phyloP scores from a whole-genome alignment of 1,139 yeast genomes.

The Groenewaldozyma auringiensis region DNA sequence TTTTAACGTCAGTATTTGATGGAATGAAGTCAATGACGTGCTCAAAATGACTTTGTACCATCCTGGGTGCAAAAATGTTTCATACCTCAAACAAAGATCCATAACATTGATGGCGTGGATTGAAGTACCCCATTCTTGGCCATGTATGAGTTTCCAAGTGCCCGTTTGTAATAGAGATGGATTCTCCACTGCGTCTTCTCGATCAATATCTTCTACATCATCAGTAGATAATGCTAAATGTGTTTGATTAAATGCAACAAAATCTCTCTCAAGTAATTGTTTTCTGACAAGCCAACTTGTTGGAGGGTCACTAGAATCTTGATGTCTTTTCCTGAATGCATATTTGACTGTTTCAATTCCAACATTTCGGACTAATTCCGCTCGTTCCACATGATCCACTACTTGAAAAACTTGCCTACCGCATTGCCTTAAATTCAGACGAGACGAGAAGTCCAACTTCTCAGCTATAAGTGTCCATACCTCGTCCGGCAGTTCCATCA shows the following conservation, averaged over 20 bases:
- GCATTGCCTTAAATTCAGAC: neutral
- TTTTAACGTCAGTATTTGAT: neutral
- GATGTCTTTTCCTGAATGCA: neutral
- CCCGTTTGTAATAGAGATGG: neutral
- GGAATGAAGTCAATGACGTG: neutral
- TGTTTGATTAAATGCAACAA: neutral
- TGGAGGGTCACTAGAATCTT: neutral
- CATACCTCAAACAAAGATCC: neutral
- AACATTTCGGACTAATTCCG: neutral
- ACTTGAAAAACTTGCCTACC: neutral
- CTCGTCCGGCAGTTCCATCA: neutral
- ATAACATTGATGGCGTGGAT: neutral
- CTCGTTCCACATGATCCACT: neutral
- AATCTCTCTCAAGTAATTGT: neutral
- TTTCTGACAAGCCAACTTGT: neutral
- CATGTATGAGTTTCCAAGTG: neutral
- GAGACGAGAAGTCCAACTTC: neutral
- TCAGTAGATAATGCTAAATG: neutral
- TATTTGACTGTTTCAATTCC: neutral
- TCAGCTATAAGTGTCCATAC: neutral
- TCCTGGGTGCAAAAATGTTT: neutral
- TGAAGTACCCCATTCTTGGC: conserved; percentile 1
- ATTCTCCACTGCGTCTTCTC: neutral
- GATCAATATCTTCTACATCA: neutral
- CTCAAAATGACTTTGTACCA: neutral